Conservation (phyloP, 345 rosid species). For the Draba incana region DNA sequence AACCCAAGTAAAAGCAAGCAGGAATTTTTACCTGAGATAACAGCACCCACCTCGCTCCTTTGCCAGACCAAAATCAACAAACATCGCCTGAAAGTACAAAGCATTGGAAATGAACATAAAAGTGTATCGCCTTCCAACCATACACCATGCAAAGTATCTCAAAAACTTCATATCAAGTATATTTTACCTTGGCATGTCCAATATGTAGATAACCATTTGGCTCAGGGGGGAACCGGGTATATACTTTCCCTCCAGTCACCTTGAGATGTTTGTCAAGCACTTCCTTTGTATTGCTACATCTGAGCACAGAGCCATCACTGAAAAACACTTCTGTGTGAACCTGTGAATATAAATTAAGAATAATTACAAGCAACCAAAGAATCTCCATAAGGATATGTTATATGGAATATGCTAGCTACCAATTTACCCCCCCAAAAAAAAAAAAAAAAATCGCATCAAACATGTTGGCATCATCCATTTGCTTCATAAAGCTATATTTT, state of each 20-base stretch:
- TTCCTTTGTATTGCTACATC: slow-evolving; percentile 82
- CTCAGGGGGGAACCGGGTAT: slow-evolving; percentile 92
- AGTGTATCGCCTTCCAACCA: slow-evolving; percentile 2
- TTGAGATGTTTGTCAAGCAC: slow-evolving; percentile 81
- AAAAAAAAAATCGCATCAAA: slow-evolving; percentile 10
- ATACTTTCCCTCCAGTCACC: slow-evolving; percentile 74
- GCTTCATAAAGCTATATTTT: neutral
- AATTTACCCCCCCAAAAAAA: neutral
- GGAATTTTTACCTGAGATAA: slow-evolving; percentile 67
- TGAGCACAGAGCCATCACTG: slow-evolving; percentile 72
- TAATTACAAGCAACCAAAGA: neutral
- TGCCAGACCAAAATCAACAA: slow-evolving; percentile 95
- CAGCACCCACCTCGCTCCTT: slow-evolving; percentile 90
- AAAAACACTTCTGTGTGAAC: slow-evolving; percentile 88
- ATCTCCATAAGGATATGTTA: slow-evolving; percentile 15
- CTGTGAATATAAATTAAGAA: slow-evolving; percentile 40
- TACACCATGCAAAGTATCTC: slow-evolving; percentile 2
- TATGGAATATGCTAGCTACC: neutral
- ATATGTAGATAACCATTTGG: slow-evolving; percentile 99
- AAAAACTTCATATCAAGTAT: slow-evolving; percentile 6
- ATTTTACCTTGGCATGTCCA: slow-evolving; percentile 94
- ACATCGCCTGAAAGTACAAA: slow-evolving; percentile 76
- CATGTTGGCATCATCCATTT: slow-evolving; percentile 24
- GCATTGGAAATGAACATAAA: slow-evolving; percentile 10
- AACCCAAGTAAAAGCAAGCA: slow-evolving; percentile 11